Evolutionary conservation across 75 land plant species (phyloP).

Genomic region (Picea glauca): DNA sequence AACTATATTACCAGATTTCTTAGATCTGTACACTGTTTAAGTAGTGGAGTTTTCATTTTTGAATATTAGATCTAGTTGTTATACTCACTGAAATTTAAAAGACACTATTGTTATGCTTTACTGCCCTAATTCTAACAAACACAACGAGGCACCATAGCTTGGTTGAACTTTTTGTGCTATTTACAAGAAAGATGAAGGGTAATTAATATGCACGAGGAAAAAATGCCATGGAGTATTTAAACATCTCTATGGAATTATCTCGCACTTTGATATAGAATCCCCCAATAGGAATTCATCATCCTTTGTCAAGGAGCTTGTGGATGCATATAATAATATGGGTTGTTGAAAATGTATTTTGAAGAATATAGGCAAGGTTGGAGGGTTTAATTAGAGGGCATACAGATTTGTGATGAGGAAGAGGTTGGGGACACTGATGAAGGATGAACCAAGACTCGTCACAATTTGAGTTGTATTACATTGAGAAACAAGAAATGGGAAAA

Average conservation of each 20-base stretch:
- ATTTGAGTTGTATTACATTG: constrained; percentile 71
- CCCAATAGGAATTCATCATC: constrained; percentile 29
- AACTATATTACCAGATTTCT: too few species aligned
- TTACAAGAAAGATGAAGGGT: too few species aligned
- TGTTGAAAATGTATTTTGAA: constrained; percentile 86
- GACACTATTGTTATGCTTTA: too few species aligned
- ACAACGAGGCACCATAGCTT: constrained; percentile 48
- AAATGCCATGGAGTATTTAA: constrained; percentile 75
- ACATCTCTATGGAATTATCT: constrained; percentile 65
- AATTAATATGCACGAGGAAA: constrained; percentile 58
- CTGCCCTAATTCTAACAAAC: too few species aligned
- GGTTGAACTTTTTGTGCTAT: constrained; percentile 68
- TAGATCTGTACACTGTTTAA: too few species aligned
- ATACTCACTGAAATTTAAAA: too few species aligned
- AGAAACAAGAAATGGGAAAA: constrained; percentile 65
- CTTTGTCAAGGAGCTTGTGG: constrained; percentile 79
- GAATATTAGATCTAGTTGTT: too few species aligned
- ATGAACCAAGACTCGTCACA: constrained; percentile 87
- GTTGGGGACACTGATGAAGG: constrained; percentile 68
- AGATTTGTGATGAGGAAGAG: constrained; percentile 93
- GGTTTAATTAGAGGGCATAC: constrained; percentile 56
- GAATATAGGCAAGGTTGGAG: constrained; percentile 64
- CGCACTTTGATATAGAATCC: constrained; percentile 54
- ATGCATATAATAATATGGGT: constrained; percentile 90
- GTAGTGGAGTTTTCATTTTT: too few species aligned